These are phyloP conservation scores for Claviceps digitariae DNA, from an alignment of 2,329 filamentous ascomycete genomes.

Conservation along the genomic window DNA sequence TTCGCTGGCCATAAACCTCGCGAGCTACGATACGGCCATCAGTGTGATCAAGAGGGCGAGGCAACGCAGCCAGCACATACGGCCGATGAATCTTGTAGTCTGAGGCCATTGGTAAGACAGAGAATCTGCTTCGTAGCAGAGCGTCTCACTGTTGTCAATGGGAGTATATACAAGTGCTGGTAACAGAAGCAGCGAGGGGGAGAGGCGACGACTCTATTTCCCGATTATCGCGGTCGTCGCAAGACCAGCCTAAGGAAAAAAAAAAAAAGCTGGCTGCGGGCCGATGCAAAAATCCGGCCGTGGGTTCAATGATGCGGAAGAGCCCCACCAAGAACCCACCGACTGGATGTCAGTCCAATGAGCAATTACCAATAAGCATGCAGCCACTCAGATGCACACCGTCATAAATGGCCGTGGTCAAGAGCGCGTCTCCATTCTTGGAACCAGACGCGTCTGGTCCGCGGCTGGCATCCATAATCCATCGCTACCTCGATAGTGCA, in stretches of 20 bases:
- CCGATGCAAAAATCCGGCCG: slow-evolving; percentile 22
- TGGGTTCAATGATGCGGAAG: slow-evolving; percentile 11
- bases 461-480: neutral
- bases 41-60: slow-evolving; percentile 40
- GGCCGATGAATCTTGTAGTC: slow-evolving; percentile 50
- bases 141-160: neutral
- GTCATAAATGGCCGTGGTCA: neutral
- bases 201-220: neutral
- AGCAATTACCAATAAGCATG: neutral
- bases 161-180: neutral
- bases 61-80: slow-evolving; percentile 47
- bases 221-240: neutral
- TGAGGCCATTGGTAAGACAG: slow-evolving; percentile 33
- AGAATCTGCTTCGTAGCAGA: neutral
- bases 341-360: neutral
- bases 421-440: slow-evolving; percentile 4
- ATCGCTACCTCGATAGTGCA: neutral
- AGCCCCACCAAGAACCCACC: neutral
- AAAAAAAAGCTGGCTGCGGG: slow-evolving; percentile 22
- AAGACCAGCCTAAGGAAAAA: slow-evolving; percentile 14
- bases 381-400: slow-evolving; percentile 9
- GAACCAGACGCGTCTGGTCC: neutral
- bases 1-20: slow-evolving; percentile 46
- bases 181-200: neutral
- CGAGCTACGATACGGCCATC: slow-evolving; percentile 40